Evolutionary conservation across 768 basidiomycete species (phyloP), one percentile per base, ranked within the genome.

Genomic region (Auriscalpium microsporum): DNA sequence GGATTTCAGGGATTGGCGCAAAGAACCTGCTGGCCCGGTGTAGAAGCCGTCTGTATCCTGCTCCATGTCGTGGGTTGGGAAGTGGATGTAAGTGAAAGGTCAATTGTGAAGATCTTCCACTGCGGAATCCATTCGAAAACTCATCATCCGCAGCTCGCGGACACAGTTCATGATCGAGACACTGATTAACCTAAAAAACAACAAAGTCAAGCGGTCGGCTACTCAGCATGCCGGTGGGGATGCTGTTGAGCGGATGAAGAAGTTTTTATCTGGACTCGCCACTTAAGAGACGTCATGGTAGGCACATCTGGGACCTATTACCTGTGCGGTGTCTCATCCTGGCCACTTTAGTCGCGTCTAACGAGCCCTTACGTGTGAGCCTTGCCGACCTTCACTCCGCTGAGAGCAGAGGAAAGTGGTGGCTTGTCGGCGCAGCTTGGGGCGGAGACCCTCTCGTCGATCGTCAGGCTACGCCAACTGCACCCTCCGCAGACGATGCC

Each of bases 391-490:
- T 98, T 7, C 89, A 81, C 57, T 80, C 83, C 0, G 85, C 92
- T 1, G 83, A 90, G 55, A 87, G 78, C 10, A 89, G 84, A 65
- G 96, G 94, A 5, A 96, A 96, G 72, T 98, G 96, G 96, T 98
- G 96, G 95, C 77, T 97, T 2, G 90, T 97, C 37, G 96, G 95
- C n/a, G 92, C 95, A 1, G 95, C 90, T 0, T 99, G 95, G 95
- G 79, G 80, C 35, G 94, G 94, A 2, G 85, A 97, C 63, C 94
- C 96, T 8, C 78, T 97, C 4, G 76, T 85, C 17, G 94, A 97
- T 54, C 80, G 77, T 45, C 79, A 80, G 55, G 75, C 70, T 4
- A 68, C 70, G 36, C 48, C 59, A 2, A 57, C 65, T 4, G 48
- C 62, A 45, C 28, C 28, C 28, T 54, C 62, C 52, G 64, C 69